Percentiles rank a stretch among this genome's conserved stretches.
These are phyloP conservation scores for Nemania sp. DNA, from an alignment of 2,329 filamentous ascomycete genomes.

Conservation along the genomic window DNA sequence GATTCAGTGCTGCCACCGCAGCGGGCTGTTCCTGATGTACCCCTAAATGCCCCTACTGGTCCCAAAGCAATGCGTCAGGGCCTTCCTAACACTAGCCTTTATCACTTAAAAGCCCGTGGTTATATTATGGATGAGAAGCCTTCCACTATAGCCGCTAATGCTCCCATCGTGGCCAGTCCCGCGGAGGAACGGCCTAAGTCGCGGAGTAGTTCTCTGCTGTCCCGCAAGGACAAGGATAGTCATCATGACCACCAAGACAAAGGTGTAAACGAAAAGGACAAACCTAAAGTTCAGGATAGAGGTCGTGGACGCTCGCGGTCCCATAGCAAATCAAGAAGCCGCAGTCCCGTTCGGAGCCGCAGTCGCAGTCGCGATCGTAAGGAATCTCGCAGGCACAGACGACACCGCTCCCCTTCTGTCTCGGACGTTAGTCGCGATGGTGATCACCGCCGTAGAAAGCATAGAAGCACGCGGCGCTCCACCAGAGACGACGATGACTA, in stretches of 20 bases:
- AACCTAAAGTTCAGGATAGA: slow-evolving; percentile 35
- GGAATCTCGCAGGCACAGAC: slow-evolving; percentile 54
- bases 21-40: slow-evolving; percentile 46
- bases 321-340: slow-evolving; percentile 41
- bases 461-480: slow-evolving; percentile 49
- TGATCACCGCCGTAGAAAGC: slow-evolving; percentile 56
- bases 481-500: slow-evolving; percentile 52
- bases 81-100: slow-evolving; percentile 77
- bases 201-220: slow-evolving; percentile 52
- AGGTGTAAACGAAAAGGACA: slow-evolving; percentile 36
- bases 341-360: slow-evolving; percentile 43
- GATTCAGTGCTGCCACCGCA: slow-evolving; percentile 30
- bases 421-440: slow-evolving; percentile 52
- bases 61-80: slow-evolving; percentile 94
- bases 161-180: slow-evolving; percentile 38
- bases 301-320: slow-evolving; percentile 38
- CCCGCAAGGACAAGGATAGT: slow-evolving; percentile 43
- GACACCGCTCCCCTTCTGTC: slow-evolving; percentile 56
- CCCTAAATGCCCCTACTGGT: slow-evolving; percentile 80
- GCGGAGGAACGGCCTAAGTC: slow-evolving; percentile 44
- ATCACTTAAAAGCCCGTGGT: slow-evolving; percentile 62
- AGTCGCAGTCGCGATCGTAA: slow-evolving; percentile 51
- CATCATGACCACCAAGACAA: slow-evolving; percentile 42
- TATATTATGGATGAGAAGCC: slow-evolving; percentile 47
- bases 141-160: slow-evolving; percentile 40